Conservation (phyloP, 495 filamentous ascomycete genomes). For the Penicillium flavigenum region DNA sequence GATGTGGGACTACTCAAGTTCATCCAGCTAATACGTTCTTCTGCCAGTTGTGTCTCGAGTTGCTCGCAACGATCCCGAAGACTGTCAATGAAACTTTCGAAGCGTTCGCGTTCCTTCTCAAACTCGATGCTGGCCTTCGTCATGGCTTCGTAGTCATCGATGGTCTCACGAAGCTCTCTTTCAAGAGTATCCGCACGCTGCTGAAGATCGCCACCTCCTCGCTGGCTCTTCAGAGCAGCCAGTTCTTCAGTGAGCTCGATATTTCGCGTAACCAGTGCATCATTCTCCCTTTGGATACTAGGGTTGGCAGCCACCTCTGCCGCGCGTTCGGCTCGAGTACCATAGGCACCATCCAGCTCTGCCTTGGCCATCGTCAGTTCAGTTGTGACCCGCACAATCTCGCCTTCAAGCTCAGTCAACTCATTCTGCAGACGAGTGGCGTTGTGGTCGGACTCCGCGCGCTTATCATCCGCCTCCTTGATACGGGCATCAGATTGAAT, state of each 20-base stretch:
- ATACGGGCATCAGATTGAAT: conserved; percentile 36
- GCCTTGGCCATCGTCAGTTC: conserved; percentile 90
- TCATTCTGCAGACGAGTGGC: conserved; percentile 58
- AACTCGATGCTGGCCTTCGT: conserved; percentile 81
- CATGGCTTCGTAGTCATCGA: conserved; percentile 82
- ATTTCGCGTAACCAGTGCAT: conserved; percentile 61
- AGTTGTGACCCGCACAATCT: conserved; percentile 82
- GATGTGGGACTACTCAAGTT: conserved; percentile 58
- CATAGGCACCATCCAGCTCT: conserved; percentile 93
- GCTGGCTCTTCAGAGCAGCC: conserved; percentile 48
- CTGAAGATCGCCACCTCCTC: conserved; percentile 49
- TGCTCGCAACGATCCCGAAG: conserved; percentile 68
- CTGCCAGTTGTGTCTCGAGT: conserved; percentile 65
- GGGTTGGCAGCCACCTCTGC: conserved; percentile 70
- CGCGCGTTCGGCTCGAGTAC: conserved; percentile 71
- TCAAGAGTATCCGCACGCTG: conserved; percentile 63
- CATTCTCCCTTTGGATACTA: conserved; percentile 63
- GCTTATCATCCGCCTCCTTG: conserved; percentile 28
- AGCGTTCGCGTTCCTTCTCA: conserved; percentile 77
- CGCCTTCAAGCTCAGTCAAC: conserved; percentile 71
- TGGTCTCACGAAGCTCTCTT: conserved; percentile 75
- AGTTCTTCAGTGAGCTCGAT: conserved; percentile 60
- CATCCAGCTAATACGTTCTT: conserved; percentile 71
- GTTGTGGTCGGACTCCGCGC: conserved; percentile 44
- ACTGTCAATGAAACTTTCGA: conserved; percentile 71